Evolutionary conservation across 2,329 filamentous ascomycete species (phyloP), one percentile per base, ranked within the genome.

Genomic region (Diplodia corticola): DNA sequence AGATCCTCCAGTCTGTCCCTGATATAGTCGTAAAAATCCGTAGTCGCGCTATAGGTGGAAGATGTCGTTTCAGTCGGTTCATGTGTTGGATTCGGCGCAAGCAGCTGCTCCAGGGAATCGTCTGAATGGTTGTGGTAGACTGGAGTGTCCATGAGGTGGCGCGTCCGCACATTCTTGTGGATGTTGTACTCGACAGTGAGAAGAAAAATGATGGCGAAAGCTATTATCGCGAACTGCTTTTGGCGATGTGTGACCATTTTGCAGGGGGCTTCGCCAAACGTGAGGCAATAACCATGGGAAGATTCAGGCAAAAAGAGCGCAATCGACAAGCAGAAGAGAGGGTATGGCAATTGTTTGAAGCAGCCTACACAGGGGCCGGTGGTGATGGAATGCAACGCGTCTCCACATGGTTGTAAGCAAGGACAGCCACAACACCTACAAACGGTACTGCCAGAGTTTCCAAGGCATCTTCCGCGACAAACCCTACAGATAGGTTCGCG

Each of bases 401-500:
- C 37, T 50, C 49, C 61, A 64, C 61, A 64, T 64, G 61, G 50
- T 20, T n/a, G 2, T 2, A 64, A 46, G 50, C 37, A 55, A 55
- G 61, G 61, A n/a, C 10, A 46, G 48, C 9, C 5, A 35, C 20
- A 64, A 33, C 20, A 57, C 17, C n/a, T 24, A n/a, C 12, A 13
- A 28, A 22, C 9, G 9, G 20, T 44, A 2, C 13, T 20, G 24
- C 37, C 46, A 9, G 24, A 46, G 26, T 7, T 7, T 20, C 6
- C 6, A 20, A 12, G 35, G 22, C 4, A 30, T 2, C 15, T 46
- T 7, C 35, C 13, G 22, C 17, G 22, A 46, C 37, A 10, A n/a
- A 6, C 5, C 46, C 28, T 22, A 20, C 15, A 46, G 24, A 6
- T 20, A n/a, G 26, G 22, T n/a, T 61, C 24, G 26, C 10, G 10